Base-by-base conservation (phyloP, 768 basidiomycete species). In the Lentinus tigrinus region DNA sequence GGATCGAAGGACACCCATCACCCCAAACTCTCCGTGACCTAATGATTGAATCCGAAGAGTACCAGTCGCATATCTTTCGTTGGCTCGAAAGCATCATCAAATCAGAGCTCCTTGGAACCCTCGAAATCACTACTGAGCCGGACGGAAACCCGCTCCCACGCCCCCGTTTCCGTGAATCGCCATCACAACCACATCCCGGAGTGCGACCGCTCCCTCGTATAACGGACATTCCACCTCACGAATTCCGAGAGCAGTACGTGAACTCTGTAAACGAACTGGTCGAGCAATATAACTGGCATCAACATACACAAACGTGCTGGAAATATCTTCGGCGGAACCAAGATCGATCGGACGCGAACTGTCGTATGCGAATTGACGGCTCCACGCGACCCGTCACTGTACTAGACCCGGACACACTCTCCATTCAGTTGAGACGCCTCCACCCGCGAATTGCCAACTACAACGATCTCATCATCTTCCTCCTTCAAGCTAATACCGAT, bases 401-500 rank as follows among this genome's bases (percentile, higher is more conserved):
- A 14, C n/a, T 63, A 11, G 62, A 63, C 38, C 34, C 21, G 3
- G 54, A 56, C 7, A 49, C 57, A 34, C 42, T 34, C 0, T 26
- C 23, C 6, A 31, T 66, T 36, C 7, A 54, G 17, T 39, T 66
- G 46, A 50, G 62, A 24, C 56, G 57, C 3, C 21, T 53, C 10
- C 56, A 57, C 51, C 56, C 56, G 1, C 24, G 48, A 5, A 57
- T 57, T 6, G 50, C 47, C 0, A 57, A 27, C 39, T 57, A 50
- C 23, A 57, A 57, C 21, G 49, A 57, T 37, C 43, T 49, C 24
- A 50, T 46, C 0, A 49, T 50, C 1, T 58, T 65, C 36, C 37
- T 72, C 1, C 13, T 64, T 28, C 38, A 64, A 74, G n/a, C n/a
- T n/a, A n/a, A 74, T 14, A 68, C 67, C 40, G 73, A 73, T 48